These are phyloP conservation scores for Candida multigemmis DNA, from an alignment of 805 yeast genomes.

Conservation along the genomic window DNA sequence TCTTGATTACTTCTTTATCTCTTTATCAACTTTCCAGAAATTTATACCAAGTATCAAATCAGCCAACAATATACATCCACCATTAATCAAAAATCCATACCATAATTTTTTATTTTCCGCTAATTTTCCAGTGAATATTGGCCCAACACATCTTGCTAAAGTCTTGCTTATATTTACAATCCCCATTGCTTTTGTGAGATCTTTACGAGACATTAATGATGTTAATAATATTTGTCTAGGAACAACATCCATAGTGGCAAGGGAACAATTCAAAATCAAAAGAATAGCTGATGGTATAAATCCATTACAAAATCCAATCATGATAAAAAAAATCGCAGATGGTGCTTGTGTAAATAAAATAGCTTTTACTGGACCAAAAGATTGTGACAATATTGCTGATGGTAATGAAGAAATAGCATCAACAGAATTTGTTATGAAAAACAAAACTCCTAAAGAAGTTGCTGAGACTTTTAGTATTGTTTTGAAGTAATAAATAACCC, in stretches of 20 bases:
- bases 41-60: slow-evolving; percentile 34
- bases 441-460: slow-evolving; percentile 54
- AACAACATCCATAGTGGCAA: slow-evolving; percentile 83
- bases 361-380: slow-evolving; percentile 72
- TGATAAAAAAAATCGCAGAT: slow-evolving; percentile 54
- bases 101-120: slow-evolving; percentile 43
- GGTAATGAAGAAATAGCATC: slow-evolving; percentile 68
- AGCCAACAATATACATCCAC: slow-evolving; percentile 41
- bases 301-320: slow-evolving; percentile 16
- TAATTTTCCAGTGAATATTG: slow-evolving; percentile 65
- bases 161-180: slow-evolving; percentile 82
- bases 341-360: slow-evolving; percentile 71
- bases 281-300: slow-evolving; percentile 40
- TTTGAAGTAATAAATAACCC: slow-evolving; percentile 79
- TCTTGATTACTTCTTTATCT: slow-evolving; percentile 12
- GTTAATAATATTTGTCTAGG: slow-evolving; percentile 80
- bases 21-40: slow-evolving; percentile 31
- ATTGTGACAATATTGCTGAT: slow-evolving; percentile 60
- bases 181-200: slow-evolving; percentile 74
- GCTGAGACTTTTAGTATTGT: slow-evolving; percentile 46
- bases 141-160: slow-evolving; percentile 76
- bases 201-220: slow-evolving; percentile 50
- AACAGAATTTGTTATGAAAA: slow-evolving; percentile 52
- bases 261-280: slow-evolving; percentile 48
- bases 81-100: slow-evolving; percentile 44